phyloP scores from a whole-genome alignment of 164 flowering plant genomes.

The Sedum album region DNA sequence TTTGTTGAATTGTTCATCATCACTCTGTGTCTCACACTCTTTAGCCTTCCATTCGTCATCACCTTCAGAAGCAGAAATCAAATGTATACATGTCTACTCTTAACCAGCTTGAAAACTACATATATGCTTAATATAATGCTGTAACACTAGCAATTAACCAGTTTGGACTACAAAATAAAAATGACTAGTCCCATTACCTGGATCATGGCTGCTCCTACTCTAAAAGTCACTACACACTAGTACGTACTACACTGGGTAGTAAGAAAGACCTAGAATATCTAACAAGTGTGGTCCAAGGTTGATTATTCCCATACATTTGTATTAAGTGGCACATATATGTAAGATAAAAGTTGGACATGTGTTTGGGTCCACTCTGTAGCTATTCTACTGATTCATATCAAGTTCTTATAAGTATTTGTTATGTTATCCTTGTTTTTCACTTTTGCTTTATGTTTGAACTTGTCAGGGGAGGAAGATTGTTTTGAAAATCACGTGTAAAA shows the following conservation, averaged over 20 bases:
- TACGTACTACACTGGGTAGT: too few species aligned
- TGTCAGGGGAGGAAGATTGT: neutral
- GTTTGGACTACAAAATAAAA: neutral
- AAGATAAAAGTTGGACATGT: neutral
- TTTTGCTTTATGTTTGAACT: neutral
- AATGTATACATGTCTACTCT: neutral
- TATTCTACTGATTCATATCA: neutral
- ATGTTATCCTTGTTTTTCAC: neutral
- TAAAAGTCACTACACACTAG: neutral
- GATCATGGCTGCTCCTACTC: neutral
- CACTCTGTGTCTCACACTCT: conserved; percentile 42
- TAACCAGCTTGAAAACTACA: neutral
- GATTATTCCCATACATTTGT: neutral
- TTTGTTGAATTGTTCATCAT: conserved; percentile 17
- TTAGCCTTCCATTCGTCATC: too few species aligned
- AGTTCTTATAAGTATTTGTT: neutral
- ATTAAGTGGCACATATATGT: neutral
- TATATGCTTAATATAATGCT: too few species aligned
- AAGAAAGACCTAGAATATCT: neutral
- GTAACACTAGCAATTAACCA: neutral
- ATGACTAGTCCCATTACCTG: neutral
- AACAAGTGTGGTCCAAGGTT: neutral
- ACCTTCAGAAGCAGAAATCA: too few species aligned
- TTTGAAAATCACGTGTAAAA: neutral
- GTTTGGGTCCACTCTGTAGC: neutral